Evolutionary conservation across 148 eudicot genomes (phyloP).

Genomic region (Selenicereus undatus): DNA sequence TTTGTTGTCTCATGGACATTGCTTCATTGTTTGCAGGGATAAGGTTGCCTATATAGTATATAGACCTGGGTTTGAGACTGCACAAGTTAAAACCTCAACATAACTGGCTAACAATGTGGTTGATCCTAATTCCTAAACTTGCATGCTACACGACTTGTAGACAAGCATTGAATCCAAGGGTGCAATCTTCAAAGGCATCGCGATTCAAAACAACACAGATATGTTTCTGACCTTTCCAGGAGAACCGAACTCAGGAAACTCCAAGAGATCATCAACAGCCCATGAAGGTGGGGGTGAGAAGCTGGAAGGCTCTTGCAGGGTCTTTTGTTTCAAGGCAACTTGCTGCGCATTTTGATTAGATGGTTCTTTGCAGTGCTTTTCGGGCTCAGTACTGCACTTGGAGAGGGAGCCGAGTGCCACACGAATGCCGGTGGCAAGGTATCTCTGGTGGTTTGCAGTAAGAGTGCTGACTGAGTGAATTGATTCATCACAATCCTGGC

Average conservation of each 20-base stretch:
- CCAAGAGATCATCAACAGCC: constrained; percentile 85
- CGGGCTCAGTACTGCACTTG: constrained; percentile 40
- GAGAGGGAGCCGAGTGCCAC: constrained; percentile 53
- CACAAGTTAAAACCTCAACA: too few species aligned
- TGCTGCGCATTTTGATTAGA: constrained; percentile 46
- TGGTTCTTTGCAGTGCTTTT: constrained; percentile 48
- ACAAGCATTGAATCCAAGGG: too few species aligned
- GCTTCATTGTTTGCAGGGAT: too few species aligned
- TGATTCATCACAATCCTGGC: constrained; percentile 85
- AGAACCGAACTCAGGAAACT: constrained; percentile 60
- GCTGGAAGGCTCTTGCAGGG: constrained; percentile 37
- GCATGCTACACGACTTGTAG: too few species aligned
- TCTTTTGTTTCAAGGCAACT: constrained; percentile 29
- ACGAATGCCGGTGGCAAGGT: constrained; percentile 81
- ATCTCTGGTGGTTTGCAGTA: constrained; percentile 85
- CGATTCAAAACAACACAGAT: background rate
- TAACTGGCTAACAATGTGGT: too few species aligned
- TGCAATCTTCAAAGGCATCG: background rate
- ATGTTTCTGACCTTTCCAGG: constrained; percentile 56
- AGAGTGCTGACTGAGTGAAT: constrained; percentile 66
- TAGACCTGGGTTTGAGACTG: too few species aligned
- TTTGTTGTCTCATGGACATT: too few species aligned
- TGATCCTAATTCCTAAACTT: too few species aligned
- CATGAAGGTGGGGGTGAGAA: constrained; percentile 54
- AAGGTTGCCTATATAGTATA: too few species aligned